Conservation (phyloP, 345 rosid species). For the Camelina sativa region DNA sequence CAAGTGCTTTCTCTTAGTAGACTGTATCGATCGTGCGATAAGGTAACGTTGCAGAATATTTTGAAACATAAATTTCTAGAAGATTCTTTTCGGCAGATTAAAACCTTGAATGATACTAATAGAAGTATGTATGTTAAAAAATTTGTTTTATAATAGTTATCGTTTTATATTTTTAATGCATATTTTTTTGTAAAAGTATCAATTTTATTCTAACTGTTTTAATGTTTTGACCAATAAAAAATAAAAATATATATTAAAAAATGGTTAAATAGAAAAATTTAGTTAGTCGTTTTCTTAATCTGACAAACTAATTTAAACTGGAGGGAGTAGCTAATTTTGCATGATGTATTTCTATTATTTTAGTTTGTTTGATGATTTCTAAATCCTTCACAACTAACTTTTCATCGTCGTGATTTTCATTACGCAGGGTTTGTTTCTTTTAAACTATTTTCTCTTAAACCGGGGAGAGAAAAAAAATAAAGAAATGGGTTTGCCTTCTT, state of each 20-base stretch:
- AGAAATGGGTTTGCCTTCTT: conserved; percentile 21
- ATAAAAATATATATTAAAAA: no score
- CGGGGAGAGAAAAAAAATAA: neutral
- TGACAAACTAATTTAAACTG: no score
- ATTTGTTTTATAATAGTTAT: no score
- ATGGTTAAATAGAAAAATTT: no score
- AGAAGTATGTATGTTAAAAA: neutral
- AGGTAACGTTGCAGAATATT: neutral
- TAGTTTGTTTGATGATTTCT: neutral
- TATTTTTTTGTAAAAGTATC: no score
- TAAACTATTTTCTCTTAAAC: neutral
- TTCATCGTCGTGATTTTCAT: neutral
- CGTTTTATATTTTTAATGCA: no score
- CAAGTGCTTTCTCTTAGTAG: conserved; percentile 3
- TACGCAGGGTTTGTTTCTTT: conserved; percentile 3
- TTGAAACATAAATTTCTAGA: neutral
- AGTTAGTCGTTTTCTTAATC: no score
- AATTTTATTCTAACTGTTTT: no score
- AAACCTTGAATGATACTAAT: neutral
- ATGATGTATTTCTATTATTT: neutral
- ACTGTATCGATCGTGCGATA: neutral
- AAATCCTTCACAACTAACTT: neutral
- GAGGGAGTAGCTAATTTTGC: neutral
- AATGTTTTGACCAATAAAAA: no score
- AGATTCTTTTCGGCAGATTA: neutral